Percentiles rank a stretch among this genome's conserved stretches.
Conservation (phyloP, 805 yeast species). For the Blastobotrys robertii region DNA sequence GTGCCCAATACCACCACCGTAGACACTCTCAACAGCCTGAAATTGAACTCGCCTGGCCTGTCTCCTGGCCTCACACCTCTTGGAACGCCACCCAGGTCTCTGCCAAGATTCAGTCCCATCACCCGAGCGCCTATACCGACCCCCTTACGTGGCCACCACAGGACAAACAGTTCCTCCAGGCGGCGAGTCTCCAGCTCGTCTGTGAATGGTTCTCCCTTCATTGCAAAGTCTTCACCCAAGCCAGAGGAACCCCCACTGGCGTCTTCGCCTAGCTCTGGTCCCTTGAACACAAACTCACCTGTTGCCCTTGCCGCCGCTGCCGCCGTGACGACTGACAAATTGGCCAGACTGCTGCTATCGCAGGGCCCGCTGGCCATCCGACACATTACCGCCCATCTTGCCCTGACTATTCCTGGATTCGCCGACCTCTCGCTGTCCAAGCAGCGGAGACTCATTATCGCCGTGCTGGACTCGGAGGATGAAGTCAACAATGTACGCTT, state of each 20-base stretch:
- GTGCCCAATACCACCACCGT: background rate
- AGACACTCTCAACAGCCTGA: background rate
- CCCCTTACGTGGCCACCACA: no score
- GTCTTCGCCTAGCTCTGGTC: conserved; percentile 11
- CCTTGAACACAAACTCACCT: conserved; percentile 61
- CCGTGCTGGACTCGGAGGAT: conserved; percentile 73
- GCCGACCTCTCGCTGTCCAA: conserved; percentile 74
- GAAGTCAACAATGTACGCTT: conserved; percentile 42
- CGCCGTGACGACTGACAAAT: conserved; percentile 68
- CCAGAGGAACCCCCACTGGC: no score
- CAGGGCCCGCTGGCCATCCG: conserved; percentile 90
- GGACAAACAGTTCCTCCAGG: no score
- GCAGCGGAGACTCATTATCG: conserved; percentile 83
- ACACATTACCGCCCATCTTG: conserved; percentile 71
- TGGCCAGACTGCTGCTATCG: conserved; percentile 54
- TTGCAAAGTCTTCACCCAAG: no score
- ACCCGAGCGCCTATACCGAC: no score
- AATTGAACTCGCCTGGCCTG: no score
- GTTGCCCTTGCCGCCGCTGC: conserved; percentile 83
- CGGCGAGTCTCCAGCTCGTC: no score
- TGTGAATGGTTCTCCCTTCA: no score
- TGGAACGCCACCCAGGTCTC: no score
- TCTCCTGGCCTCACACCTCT: no score
- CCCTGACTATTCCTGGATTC: conserved; percentile 67
- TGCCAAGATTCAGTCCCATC: no score